Conservation (phyloP, 2,329 filamentous ascomycete species). For the Ascosphaera pollenicola region DNA sequence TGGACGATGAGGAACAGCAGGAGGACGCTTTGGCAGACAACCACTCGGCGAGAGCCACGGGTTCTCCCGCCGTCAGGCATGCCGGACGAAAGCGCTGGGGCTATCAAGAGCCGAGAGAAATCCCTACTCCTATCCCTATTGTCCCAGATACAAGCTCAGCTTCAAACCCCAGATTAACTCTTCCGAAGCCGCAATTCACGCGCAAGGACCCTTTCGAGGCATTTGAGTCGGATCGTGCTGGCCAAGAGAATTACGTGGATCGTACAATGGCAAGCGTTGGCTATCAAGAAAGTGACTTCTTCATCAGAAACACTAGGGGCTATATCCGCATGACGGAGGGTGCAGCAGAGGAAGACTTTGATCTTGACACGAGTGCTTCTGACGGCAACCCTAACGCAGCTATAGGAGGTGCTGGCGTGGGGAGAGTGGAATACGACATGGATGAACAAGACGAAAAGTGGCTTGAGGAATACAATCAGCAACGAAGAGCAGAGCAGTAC, state of each 20-base stretch:
- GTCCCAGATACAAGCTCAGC: conserved; percentile 19
- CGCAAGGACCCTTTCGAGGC: conserved; percentile 24
- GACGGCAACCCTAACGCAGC: conserved; percentile 36
- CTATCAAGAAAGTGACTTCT: conserved; percentile 87
- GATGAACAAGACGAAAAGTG: conserved; percentile 97
- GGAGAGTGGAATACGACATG: conserved; percentile 96
- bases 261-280: conserved; percentile 91
- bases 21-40: too few relatives aligned
- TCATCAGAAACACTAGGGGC: conserved; percentile 51
- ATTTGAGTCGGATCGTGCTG: conserved; percentile 59
- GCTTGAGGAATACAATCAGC: conserved; percentile 64
- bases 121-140: not conserved
- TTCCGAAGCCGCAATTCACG: conserved; percentile 26
- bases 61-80: not conserved
- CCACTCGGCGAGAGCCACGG: too few relatives aligned
- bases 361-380: conserved; percentile 30
- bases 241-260: conserved; percentile 79
- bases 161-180: conserved; percentile 16
- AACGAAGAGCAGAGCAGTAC: conserved; percentile 50
- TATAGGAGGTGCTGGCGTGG: conserved; percentile 33
- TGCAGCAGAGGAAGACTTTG: conserved; percentile 40
- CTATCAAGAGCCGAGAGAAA: not conserved
- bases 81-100: not conserved
- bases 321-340: conserved; percentile 42
- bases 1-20: not conserved